Evolutionary conservation across 2,329 filamentous ascomycete genomes (phyloP).

Genomic region (Aspergillus thermomutatus): DNA sequence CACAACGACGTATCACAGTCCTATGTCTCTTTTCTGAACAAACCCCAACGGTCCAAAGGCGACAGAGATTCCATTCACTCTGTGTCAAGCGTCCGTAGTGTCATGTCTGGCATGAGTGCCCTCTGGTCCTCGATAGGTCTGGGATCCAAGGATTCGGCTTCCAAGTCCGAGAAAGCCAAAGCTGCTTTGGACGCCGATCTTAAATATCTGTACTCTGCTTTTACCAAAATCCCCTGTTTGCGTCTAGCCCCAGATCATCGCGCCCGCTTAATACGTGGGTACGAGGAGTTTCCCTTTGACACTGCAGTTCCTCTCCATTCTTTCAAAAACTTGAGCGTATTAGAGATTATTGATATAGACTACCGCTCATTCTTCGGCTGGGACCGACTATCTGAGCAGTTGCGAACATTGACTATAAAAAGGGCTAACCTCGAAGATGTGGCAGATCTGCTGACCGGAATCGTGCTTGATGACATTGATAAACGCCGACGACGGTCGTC

Average conservation of each 20-base stretch:
- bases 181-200: conserved; percentile 79
- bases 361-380: conserved; percentile 97
- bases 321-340: conserved; percentile 92
- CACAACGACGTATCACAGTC: conserved; percentile 81
- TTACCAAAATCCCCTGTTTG: conserved; percentile 95
- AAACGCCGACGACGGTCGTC: conserved; percentile 83
- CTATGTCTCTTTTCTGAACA: conserved; percentile 92
- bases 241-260: conserved; percentile 89
- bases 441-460: conserved; percentile 82
- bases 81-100: conserved; percentile 92
- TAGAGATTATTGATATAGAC: conserved; percentile 94
- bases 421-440: conserved; percentile 85
- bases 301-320: conserved; percentile 93
- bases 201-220: conserved; percentile 95
- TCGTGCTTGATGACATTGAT: conserved; percentile 95
- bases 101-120: conserved; percentile 94
- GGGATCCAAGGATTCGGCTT: conserved; percentile 71
- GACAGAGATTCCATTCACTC: conserved; percentile 92
- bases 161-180: conserved; percentile 87
- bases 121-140: conserved; percentile 88
- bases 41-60: conserved; percentile 75
- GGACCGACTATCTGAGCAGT: conserved; percentile 88
- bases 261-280: conserved; percentile 83
- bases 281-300: conserved; percentile 97
- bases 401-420: conserved; percentile 84